These are phyloP conservation scores for Entomortierella beljakovae DNA, from an alignment of 192 early-diverging fungal genomes.

Conservation along the genomic window DNA sequence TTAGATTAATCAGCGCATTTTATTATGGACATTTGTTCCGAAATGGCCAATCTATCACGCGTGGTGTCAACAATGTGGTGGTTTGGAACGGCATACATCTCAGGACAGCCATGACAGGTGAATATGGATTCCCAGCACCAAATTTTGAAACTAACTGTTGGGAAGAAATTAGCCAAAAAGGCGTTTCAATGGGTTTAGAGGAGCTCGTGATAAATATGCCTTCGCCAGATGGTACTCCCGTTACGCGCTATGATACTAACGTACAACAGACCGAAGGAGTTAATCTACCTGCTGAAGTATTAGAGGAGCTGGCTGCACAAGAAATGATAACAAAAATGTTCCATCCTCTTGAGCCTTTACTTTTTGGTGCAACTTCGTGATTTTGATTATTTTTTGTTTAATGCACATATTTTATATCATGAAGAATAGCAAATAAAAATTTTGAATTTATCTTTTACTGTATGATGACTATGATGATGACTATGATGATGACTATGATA, in stretches of 20 bases:
- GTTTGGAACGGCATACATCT: constrained; percentile 57
- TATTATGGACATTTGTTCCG: constrained; percentile 55
- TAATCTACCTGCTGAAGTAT: constrained; percentile 4
- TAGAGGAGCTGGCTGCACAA: constrained; percentile 20
- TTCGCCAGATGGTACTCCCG: neutral
- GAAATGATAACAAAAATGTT: constrained; percentile 4
- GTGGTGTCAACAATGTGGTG: constrained; percentile 29
- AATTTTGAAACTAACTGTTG: constrained; percentile 45
- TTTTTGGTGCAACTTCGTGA: constrained; percentile 6
- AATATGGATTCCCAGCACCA: constrained; percentile 51
- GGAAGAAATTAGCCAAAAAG: constrained; percentile 45
- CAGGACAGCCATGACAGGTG: constrained; percentile 38
- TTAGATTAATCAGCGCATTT: constrained; percentile 42
- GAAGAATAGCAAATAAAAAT: too few species aligned
- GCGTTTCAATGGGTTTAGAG: constrained; percentile 36
- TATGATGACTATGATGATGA: too few species aligned
- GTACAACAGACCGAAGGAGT: neutral
- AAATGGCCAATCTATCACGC: constrained; percentile 44
- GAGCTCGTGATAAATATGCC: constrained; percentile 21
- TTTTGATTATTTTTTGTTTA: too few species aligned
- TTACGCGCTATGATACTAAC: neutral
- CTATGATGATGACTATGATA: too few species aligned
- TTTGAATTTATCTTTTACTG: too few species aligned
- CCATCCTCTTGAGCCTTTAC: neutral
- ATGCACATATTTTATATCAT: too few species aligned